Percentiles rank a stretch among this genome's conserved stretches.
Conservation (phyloP, 768 basidiomycete species). For the Tulasnella sp. region DNA sequence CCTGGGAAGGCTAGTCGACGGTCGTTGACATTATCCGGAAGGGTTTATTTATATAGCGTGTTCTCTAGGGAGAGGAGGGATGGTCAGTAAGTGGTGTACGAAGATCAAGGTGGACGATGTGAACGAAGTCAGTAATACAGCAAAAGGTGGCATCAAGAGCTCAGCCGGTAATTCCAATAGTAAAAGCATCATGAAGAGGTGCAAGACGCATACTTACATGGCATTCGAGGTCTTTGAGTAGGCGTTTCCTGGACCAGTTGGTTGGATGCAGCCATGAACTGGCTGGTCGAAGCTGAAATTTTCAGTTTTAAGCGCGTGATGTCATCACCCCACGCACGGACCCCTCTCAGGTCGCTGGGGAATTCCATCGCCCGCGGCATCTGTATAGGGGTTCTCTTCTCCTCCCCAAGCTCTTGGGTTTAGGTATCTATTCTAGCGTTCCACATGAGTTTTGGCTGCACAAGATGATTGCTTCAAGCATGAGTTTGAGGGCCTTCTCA, state of each 20-base stretch:
- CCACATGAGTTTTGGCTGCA: no score
- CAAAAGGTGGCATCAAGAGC: background rate
- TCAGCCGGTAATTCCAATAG: background rate
- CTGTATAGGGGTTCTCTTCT: no score
- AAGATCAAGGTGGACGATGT: background rate
- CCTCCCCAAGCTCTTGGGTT: no score
- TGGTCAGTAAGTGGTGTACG: no score
- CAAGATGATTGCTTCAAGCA: no score
- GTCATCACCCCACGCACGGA: background rate
- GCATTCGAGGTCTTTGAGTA: background rate
- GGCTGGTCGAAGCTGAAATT: background rate
- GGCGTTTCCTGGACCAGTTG: background rate
- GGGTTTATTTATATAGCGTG: no score
- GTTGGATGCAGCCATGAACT: background rate
- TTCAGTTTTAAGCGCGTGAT: slow-evolving; percentile 7
- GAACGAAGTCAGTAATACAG: background rate
- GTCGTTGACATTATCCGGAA: no score
- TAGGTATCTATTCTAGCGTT: no score
- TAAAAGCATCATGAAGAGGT: background rate
- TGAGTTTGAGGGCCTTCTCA: no score
- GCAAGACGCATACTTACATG: background rate
- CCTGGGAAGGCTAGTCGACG: background rate
- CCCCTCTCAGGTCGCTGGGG: background rate
- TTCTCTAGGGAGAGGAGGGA: no score
- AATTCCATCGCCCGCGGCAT: no score